These are phyloP conservation scores for Rhododendron molle DNA, from an alignment of 148 eudicot genomes.

Conservation along the genomic window DNA sequence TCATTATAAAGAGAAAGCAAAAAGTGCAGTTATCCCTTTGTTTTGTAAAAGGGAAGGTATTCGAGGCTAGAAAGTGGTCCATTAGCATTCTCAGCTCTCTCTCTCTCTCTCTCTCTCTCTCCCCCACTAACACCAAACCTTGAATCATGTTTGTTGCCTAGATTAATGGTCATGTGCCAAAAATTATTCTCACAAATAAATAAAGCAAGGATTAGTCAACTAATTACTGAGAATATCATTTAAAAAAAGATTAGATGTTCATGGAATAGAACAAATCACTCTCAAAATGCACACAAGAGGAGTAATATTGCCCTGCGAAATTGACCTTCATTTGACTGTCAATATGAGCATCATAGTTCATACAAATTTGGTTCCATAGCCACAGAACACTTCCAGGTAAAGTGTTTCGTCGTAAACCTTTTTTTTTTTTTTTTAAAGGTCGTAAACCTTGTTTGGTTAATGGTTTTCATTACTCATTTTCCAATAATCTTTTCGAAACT, in stretches of 20 bases:
- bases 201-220: background rate
- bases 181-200: background rate
- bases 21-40: slow-evolving; percentile 11
- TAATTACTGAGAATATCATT: background rate
- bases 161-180: background rate
- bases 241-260: background rate
- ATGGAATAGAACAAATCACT: background rate
- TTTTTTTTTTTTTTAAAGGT: no score
- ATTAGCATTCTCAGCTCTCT: slow-evolving; percentile 7
- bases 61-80: slow-evolving; percentile 16
- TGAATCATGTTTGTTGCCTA: slow-evolving; percentile 8
- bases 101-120: background rate
- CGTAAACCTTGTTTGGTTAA: background rate
- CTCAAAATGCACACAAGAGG: background rate
- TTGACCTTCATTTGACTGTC: background rate
- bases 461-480: background rate
- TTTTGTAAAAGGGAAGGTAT: slow-evolving; percentile 15
- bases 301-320: background rate
- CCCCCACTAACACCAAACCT: slow-evolving; percentile 8
- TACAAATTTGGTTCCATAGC: background rate
- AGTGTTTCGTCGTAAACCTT: background rate
- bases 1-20: slow-evolving; percentile 30
- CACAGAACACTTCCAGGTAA: background rate
- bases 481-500: background rate
- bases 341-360: background rate